Conservation (phyloP, 148 eudicot genomes). For the Camellia sinensis region DNA sequence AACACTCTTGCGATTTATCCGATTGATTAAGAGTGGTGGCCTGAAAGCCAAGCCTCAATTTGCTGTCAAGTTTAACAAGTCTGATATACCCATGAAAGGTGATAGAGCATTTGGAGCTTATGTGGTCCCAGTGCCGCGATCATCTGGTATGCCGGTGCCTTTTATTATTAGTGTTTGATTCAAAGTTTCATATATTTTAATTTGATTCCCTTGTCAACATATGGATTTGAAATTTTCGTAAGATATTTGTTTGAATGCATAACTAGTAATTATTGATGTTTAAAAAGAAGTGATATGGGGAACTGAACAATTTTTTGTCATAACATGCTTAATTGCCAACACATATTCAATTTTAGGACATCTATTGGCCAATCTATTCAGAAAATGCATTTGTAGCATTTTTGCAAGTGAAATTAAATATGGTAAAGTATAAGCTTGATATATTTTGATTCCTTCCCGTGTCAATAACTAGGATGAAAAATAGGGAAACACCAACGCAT, state of each 20-base stretch:
- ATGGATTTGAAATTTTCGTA: not conserved
- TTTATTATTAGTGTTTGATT: not conserved
- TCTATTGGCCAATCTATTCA: not conserved
- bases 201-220: not conserved
- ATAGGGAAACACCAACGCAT: too few relatives aligned
- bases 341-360: not conserved
- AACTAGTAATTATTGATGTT: not conserved
- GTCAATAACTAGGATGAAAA: too few relatives aligned
- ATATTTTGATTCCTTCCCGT: too few relatives aligned
- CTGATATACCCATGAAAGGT: conserved; percentile 57
- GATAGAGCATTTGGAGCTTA: conserved; percentile 83
- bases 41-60: conserved; percentile 84
- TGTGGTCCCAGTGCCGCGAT: conserved; percentile 54
- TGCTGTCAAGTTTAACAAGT: conserved; percentile 73
- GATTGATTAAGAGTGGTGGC: conserved; percentile 74
- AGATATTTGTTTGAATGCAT: not conserved
- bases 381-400: not conserved
- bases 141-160: conserved; percentile 49
- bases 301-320: not conserved
- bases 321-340: not conserved
- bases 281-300: not conserved
- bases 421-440: not conserved
- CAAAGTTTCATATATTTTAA: not conserved
- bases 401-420: not conserved
- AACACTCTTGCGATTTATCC: conserved; percentile 70